phyloP scores from a whole-genome alignment of 257 asterid species.

The Cinchona pubescens region DNA sequence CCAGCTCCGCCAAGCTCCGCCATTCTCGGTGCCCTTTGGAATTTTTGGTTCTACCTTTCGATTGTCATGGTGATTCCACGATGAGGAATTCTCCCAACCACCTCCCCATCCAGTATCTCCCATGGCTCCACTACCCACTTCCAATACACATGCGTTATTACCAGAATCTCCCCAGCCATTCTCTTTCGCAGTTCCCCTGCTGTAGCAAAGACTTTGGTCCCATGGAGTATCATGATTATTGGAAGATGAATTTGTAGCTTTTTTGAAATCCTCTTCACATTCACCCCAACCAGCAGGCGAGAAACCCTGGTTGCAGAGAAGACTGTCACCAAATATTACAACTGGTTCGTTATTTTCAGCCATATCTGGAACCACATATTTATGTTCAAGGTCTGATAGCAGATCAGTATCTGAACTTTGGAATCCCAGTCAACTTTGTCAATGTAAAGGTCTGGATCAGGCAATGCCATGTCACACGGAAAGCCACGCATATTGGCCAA shows the following conservation, averaged over 20 bases:
- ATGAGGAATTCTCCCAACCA: too few species aligned
- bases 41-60: constrained; percentile 15
- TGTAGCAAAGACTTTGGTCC: constrained; percentile 18
- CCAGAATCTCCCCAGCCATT: constrained; percentile 29
- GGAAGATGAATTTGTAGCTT: constrained; percentile 20
- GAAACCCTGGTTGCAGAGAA: constrained; percentile 35
- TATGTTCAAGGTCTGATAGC: too few species aligned
- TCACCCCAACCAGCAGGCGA: constrained; percentile 63
- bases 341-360: too few species aligned
- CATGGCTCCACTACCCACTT: constrained; percentile 19
- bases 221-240: constrained; percentile 29
- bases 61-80: constrained; percentile 16
- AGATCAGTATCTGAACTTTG: constrained; percentile 28
- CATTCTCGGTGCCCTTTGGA: constrained; percentile 10
- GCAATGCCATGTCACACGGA: constrained; percentile 43
- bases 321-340: constrained; percentile 54
- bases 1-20: constrained; percentile 29
- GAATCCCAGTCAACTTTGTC: constrained; percentile 61
- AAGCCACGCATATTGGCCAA: constrained; percentile 53
- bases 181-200: constrained; percentile 19
- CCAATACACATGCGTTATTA: constrained; percentile 20
- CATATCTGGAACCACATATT: too few species aligned
- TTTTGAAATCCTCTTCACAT: constrained; percentile 30
- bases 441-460: constrained; percentile 59
- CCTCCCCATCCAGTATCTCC: constrained; percentile 29